These are phyloP conservation scores for Capronia epimyces DNA, from an alignment of 2,329 filamentous ascomycete genomes.

Conservation along the genomic window DNA sequence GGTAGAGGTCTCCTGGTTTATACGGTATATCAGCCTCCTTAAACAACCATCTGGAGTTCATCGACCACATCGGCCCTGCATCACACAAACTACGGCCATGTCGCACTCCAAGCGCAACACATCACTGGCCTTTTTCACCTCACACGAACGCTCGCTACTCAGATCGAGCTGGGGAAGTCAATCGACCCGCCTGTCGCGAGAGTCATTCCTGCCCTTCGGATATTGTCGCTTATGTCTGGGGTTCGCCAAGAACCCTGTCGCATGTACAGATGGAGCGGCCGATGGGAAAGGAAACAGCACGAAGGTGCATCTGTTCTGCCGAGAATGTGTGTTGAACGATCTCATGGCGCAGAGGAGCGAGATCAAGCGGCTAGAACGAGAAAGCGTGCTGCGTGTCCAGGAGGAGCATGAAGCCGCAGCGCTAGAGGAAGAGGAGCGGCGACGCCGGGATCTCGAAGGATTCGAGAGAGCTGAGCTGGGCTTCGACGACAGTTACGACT, in stretches of 20 bases:
- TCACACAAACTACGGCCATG: no score
- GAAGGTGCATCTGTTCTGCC: slow-evolving; percentile 86
- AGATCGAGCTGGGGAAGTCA: slow-evolving; percentile 76
- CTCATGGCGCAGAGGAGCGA: slow-evolving; percentile 89
- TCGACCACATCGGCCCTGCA: no score
- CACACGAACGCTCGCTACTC: slow-evolving; percentile 78
- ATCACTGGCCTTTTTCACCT: slow-evolving; percentile 86
- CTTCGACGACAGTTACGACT: slow-evolving; percentile 18
- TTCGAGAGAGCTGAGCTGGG: slow-evolving; percentile 26
- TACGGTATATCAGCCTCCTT: no score
- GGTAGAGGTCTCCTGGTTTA: no score
- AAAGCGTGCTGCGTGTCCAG: slow-evolving; percentile 55
- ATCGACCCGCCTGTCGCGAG: slow-evolving; percentile 76
- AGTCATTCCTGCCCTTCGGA: slow-evolving; percentile 87
- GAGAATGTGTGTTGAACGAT: slow-evolving; percentile 86
- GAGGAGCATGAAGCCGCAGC: slow-evolving; percentile 58
- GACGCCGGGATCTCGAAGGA: slow-evolving; percentile 58
- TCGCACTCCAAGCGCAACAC: slow-evolving; percentile 72
- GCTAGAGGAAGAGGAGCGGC: slow-evolving; percentile 63
- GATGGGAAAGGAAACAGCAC: slow-evolving; percentile 54
- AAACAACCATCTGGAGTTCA: no score
- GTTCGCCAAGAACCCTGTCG: slow-evolving; percentile 67
- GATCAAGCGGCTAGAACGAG: slow-evolving; percentile 71
- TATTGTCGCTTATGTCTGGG: slow-evolving; percentile 84
- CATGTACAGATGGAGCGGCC: slow-evolving; percentile 62